Evolutionary conservation across 1,284 basidiomycete genomes (phyloP), one percentile per base, ranked within the genome.

Genomic region (Naganishia cerealis): DNA sequence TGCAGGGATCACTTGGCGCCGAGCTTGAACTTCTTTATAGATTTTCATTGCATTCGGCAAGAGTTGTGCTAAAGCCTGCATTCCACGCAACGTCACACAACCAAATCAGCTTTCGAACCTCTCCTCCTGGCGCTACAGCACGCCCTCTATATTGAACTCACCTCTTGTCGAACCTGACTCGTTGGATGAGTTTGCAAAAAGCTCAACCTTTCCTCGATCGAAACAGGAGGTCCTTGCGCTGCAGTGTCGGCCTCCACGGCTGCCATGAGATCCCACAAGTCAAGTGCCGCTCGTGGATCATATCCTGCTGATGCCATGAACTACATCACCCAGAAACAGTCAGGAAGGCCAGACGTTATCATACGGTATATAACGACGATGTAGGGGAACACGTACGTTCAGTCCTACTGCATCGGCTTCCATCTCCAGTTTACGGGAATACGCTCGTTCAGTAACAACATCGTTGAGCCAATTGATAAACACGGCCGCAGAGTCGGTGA

Each of bases 321-420:
- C 75, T 81, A 21, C 16, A 10, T 16, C 36, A 13, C 29, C 29
- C 29, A 33, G 29, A 33, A 33, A 33, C 42, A 54, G 42, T 13
- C 18, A 29, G 13, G 21, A 9, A 42, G 18, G 61, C 3, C 18
- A 4, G 29, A n/a, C 3, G 24, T 52, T 16, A 46, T 9, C 50
- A 29, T n/a, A 9, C 24, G 6, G 10, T 8, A 29, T 15, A 16
- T 21, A 26, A 18, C 3, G 50, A 36, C 16, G 39, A 33, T 42
- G 18, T 12, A 39, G 24, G 3, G 50, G 6, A 15, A 10, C 26
- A 72, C 78, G 67, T 62, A 83, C 81, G 67, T 82, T 76, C 13
- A 85, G 73, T 2, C 84, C 83, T 1, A 85, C 79, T 12, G 78
- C 73, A 67, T 85, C 84, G 1, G 84, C 84, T 71, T 85, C 84